These are phyloP conservation scores for Candida arabinofermentans DNA, from an alignment of 805 yeast species.

Conservation along the genomic window DNA sequence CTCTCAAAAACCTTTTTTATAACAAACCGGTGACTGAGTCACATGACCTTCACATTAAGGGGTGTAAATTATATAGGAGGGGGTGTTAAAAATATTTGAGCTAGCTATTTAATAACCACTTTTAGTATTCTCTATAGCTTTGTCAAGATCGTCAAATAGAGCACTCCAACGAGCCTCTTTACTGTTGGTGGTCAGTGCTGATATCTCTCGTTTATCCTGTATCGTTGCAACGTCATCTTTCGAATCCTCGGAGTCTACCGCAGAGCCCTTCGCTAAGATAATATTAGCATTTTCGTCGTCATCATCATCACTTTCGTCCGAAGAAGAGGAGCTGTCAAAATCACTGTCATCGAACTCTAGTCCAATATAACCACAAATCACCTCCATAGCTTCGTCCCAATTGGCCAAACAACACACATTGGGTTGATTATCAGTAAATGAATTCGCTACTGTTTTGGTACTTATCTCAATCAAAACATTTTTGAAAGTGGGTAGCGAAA, in stretches of 20 bases:
- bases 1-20: no score
- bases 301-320: conserved; percentile 8
- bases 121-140: conserved; percentile 21
- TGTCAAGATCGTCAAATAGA: conserved; percentile 18
- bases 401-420: conserved; percentile 23
- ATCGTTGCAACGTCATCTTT: no score
- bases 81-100: not conserved
- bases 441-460: conserved; percentile 6
- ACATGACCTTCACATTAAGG: no score
- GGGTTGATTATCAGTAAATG: conserved; percentile 7
- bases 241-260: no score
- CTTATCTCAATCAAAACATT: conserved; percentile 28
- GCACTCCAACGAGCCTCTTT: conserved; percentile 16
- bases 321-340: conserved; percentile 22
- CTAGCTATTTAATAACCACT: no score
- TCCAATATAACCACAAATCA: conserved; percentile 27
- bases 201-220: no score
- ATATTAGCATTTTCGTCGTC: not conserved
- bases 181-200: no score
- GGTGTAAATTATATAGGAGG: not conserved
- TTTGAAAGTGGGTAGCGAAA: conserved; percentile 14
- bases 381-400: conserved; percentile 36
- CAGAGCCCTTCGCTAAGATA: not conserved
- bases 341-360: conserved; percentile 34
- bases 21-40: no score